Conservation (phyloP, 1,284 basidiomycete genomes). For the Microbotryum scabiosae region DNA sequence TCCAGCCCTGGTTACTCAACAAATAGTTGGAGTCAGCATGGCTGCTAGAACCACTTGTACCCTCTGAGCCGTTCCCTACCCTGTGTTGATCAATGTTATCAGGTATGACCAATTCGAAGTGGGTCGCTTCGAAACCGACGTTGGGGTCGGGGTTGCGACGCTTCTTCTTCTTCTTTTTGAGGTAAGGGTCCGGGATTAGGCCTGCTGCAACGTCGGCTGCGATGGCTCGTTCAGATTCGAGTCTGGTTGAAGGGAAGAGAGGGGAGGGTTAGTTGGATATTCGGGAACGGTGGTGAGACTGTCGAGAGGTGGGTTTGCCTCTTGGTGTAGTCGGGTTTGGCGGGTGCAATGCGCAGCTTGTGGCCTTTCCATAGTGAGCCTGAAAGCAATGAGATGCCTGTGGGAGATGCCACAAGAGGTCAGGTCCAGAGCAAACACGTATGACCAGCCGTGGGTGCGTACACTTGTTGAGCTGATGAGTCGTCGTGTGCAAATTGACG, state of each 20-base stretch:
- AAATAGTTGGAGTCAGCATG: too few species aligned
- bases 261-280: not conserved
- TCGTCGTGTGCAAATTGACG: constrained; percentile 21
- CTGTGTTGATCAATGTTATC: constrained; percentile 22
- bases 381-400: constrained; percentile 29
- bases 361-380: constrained; percentile 31
- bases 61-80: not conserved
- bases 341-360: constrained; percentile 27
- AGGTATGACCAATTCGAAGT: constrained; percentile 25
- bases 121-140: constrained; percentile 7
- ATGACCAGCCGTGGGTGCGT: not conserved
- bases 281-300: accelerated
- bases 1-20: constrained; percentile 19
- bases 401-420: not conserved
- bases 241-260: not conserved
- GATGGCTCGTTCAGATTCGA: not conserved
- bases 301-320: constrained; percentile 2
- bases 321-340: constrained; percentile 19
- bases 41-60: too few species aligned
- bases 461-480: constrained; percentile 24
- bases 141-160: constrained; percentile 16
- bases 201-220: not conserved
- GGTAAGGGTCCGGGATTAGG: not conserved
- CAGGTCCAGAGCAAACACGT: too few species aligned
- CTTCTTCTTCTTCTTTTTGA: constrained; percentile 14